These are phyloP conservation scores for Cornus suecica DNA, from an alignment of 148 eudicot species.

Conservation along the genomic window DNA sequence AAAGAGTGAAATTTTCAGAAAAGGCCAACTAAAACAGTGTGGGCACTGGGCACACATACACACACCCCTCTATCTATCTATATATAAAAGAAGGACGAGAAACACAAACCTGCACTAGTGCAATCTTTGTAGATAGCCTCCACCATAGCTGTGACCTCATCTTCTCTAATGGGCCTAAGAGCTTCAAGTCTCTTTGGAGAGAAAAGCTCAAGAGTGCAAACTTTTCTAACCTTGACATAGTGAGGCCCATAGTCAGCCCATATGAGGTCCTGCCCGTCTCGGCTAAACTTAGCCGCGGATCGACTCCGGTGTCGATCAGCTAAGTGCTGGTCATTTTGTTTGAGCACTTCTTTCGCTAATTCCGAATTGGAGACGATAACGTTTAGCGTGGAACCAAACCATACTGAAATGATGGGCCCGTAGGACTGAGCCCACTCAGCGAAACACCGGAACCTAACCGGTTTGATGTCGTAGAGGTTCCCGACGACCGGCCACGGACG, in stretches of 20 bases:
- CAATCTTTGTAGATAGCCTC: constrained; percentile 31
- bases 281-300: constrained; percentile 17
- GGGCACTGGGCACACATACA: too few relatives aligned
- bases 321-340: constrained; percentile 35
- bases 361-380: constrained; percentile 33
- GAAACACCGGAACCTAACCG: constrained; percentile 20
- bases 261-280: constrained; percentile 23
- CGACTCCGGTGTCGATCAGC: constrained; percentile 27
- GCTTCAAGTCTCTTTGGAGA: constrained; percentile 42
- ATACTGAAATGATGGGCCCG: constrained; percentile 33
- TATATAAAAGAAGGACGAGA: not conserved
- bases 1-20: too few relatives aligned
- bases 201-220: constrained; percentile 36
- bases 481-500: constrained; percentile 21
- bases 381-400: constrained; percentile 34
- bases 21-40: too few relatives aligned
- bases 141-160: constrained; percentile 40
- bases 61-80: too few relatives aligned
- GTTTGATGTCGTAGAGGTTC: constrained; percentile 16
- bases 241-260: constrained; percentile 45
- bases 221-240: constrained; percentile 30
- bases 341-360: constrained; percentile 37
- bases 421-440: constrained; percentile 19
- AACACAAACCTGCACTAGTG: constrained; percentile 26
- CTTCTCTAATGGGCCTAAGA: constrained; percentile 41